Evolutionary conservation across 2,329 filamentous ascomycete species (phyloP).

Genomic region (Ophiostoma fasciatum): DNA sequence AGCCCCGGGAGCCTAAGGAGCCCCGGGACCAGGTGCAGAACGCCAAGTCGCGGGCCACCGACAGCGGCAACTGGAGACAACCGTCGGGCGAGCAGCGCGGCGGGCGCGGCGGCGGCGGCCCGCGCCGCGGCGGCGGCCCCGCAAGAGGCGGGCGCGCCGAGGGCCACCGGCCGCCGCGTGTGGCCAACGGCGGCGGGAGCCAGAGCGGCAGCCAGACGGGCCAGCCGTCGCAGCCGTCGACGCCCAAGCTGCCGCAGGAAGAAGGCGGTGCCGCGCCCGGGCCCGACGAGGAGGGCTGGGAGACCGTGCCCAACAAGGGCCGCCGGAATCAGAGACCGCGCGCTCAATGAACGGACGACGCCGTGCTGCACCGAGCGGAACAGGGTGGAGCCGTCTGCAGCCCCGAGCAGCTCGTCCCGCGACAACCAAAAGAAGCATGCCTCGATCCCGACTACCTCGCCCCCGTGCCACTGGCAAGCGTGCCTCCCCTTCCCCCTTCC

Average conservation of each 20-base stretch:
- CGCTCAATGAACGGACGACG: constrained; percentile 2
- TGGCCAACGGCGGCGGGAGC: constrained; percentile 35
- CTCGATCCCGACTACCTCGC: too few species aligned
- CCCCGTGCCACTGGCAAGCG: too few species aligned
- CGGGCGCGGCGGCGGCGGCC: constrained; percentile 27
- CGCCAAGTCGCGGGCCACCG: constrained; percentile 38
- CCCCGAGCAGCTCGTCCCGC: too few species aligned
- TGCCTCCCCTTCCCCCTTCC: too few species aligned
- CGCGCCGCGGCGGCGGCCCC: constrained; percentile 17
- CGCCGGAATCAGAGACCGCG: constrained; percentile 20
- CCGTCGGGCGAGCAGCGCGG: constrained; percentile 33
- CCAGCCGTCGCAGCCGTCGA: constrained; percentile 17
- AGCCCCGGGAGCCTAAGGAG: constrained; percentile 20
- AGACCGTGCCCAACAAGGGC: constrained; percentile 34
- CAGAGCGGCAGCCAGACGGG: constrained; percentile 17
- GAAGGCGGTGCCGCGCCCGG: constrained; percentile 17
- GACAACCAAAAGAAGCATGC: too few species aligned
- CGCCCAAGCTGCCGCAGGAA: constrained; percentile 17
- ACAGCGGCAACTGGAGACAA: constrained; percentile 47
- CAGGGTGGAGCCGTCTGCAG: too few species aligned
- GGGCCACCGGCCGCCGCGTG: constrained; percentile 31
- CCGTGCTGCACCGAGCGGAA: too few species aligned
- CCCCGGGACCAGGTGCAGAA: constrained; percentile 28
- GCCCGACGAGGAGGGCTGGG: constrained; percentile 47
- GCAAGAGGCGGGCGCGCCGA: constrained; percentile 30